These are phyloP conservation scores for Candida anglica DNA, from an alignment of 805 yeast genomes.

Conservation along the genomic window DNA sequence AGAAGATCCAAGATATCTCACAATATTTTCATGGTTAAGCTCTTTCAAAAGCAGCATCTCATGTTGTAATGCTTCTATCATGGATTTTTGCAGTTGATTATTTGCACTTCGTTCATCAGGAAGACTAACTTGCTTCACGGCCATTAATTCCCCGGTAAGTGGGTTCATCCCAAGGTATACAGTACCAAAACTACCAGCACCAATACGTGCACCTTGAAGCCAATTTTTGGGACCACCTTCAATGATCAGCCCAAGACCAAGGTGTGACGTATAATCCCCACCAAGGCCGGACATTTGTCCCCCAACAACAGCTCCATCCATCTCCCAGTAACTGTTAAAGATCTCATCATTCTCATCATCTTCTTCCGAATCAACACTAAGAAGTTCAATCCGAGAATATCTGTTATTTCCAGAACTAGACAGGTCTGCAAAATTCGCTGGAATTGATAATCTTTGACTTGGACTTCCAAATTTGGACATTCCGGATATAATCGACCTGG, in stretches of 20 bases:
- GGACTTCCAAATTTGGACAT: constrained; percentile 6
- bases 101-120: constrained; percentile 39
- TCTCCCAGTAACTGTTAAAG: constrained; percentile 12
- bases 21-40: constrained; percentile 87
- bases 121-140: constrained; percentile 88
- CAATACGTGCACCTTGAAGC: constrained; percentile 91
- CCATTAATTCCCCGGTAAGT: constrained; percentile 91
- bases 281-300: neutral
- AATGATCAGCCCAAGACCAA: constrained; percentile 18
- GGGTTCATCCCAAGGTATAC: constrained; percentile 92
- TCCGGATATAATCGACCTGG: constrained; percentile 12
- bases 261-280: neutral
- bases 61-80: constrained; percentile 78
- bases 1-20: constrained; percentile 85
- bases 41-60: constrained; percentile 77
- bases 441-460: constrained; percentile 20
- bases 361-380: constrained; percentile 36
- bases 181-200: constrained; percentile 92
- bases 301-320: no score
- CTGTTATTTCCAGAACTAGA: constrained; percentile 20
- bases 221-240: constrained; percentile 70
- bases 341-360: constrained; percentile 33
- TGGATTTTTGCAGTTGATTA: constrained; percentile 31
- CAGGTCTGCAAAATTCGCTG: constrained; percentile 25
- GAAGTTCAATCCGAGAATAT: constrained; percentile 44